Base-by-base conservation (phyloP, 768 basidiomycete species). In the Tylopilus subfusipes region DNA sequence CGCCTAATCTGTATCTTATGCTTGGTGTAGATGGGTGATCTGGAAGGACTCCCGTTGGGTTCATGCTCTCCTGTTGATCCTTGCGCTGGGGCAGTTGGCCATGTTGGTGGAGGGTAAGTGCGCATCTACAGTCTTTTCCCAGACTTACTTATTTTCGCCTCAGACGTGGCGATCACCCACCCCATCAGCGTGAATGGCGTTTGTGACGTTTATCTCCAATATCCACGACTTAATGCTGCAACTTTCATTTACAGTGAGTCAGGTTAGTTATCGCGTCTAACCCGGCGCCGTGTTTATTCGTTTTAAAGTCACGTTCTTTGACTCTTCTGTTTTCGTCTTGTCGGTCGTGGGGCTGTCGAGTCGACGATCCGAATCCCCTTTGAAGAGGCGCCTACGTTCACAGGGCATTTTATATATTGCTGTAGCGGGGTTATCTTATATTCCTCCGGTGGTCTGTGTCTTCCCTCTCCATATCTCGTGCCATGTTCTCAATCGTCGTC, bases 241-340 rank as follows among this genome's bases (percentile, higher is more conserved):
- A 2, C 30, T 3, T 21, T 54, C 33, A 22, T 56, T 39, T 68
- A 59, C 50, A 57, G 67, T 68, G 34, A 43, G 61, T 59, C 4
- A 3, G 3, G 33, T 18, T 2, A 18, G 0, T 7, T 2, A 25
- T 38, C 3, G 2, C 16, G 1, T 25, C n/a, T n/a, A 19, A 39
- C 5, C 7, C 14, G 11, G 21, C 13, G 10, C 12, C 4, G 11
- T 49, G 42, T 19, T 56, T 16, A 60, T 39, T 27, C 1, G 16
- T 38, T 40, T 21, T 40, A 9, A 39, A 68, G 67, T 62, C 16
- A 50, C 42, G 30, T 30, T 50, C 10, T 61, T 50, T 24, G 58
- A 70, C 44, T 19, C 70, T 12, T 18, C 66, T 1, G 47, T 70
- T 7, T 34, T 66, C 8, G 25, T 53, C 27, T 22, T 70, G n/a